Evolutionary conservation across 2,329 filamentous ascomycete species (phyloP).

Genomic region (Xylaria sp.): DNA sequence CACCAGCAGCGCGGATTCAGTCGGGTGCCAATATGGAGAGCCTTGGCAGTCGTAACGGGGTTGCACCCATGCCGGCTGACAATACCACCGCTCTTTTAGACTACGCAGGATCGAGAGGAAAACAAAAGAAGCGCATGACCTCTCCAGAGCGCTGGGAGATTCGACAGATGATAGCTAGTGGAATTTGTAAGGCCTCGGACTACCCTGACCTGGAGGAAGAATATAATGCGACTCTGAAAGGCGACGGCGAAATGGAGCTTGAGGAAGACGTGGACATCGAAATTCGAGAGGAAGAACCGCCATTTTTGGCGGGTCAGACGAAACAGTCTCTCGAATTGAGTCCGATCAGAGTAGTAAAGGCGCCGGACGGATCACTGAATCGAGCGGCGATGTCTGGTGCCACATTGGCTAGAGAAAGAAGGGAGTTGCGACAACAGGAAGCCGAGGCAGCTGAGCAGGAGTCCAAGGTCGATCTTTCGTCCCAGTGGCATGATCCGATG

Average conservation of each 20-base stretch:
- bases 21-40: constrained; percentile 91
- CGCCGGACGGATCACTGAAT: constrained; percentile 97
- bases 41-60: constrained; percentile 68
- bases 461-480: constrained; percentile 79
- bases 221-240: constrained; percentile 84
- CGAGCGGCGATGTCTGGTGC: constrained; percentile 94
- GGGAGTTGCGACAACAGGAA: constrained; percentile 88
- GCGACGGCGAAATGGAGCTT: constrained; percentile 85
- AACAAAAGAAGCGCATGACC: constrained; percentile 88
- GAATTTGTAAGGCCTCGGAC: constrained; percentile 92
- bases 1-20: constrained; percentile 76
- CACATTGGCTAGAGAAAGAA: constrained; percentile 83
- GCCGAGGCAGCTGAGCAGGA: constrained; percentile 77
- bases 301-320: constrained; percentile 93
- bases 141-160: constrained; percentile 98
- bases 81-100: constrained; percentile 68
- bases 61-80: constrained; percentile 45
- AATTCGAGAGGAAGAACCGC: constrained; percentile 93
- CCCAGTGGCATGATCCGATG: constrained; percentile 98
- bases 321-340: constrained; percentile 95
- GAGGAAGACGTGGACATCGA: constrained; percentile 98
- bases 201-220: constrained; percentile 96
- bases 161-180: constrained; percentile 90
- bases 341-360: constrained; percentile 95
- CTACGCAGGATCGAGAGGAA: constrained; percentile 59